A percentile compares a stretch with the other conserved stretches of the same genome.
phyloP scores from a whole-genome alignment of 2,329 filamentous ascomycete species.

The Aureobasidium melanogenum region DNA sequence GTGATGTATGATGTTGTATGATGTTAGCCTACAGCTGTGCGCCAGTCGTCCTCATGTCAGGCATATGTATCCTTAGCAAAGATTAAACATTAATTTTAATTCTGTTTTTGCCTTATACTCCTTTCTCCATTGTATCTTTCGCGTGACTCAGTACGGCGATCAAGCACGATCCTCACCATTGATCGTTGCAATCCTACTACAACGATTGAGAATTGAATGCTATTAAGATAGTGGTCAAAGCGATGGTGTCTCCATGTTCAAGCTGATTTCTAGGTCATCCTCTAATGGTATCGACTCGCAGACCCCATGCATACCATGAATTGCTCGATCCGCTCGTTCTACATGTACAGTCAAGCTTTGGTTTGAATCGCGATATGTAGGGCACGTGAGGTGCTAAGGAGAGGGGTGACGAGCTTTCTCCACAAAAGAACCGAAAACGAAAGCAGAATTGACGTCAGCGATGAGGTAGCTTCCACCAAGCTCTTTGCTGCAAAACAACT shows the following conservation, averaged over 20 bases:
- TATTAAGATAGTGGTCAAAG: no score
- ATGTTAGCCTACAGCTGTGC: not conserved
- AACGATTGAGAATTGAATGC: no score
- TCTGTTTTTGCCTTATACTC: not conserved
- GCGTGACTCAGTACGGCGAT: no score
- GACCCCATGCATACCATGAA: not conserved
- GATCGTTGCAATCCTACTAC: no score
- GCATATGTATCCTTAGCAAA: conserved; percentile 7
- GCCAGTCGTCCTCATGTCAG: not conserved
- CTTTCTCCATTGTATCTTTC: no score
- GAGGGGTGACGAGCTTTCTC: conserved; percentile 10
- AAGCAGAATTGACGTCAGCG: not conserved
- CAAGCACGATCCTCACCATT: no score
- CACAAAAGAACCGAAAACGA: not conserved
- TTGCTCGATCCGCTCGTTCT: not conserved
- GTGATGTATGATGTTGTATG: not conserved
- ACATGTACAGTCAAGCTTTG: not conserved
- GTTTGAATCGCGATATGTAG: not conserved
- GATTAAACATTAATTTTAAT: conserved; percentile 9
- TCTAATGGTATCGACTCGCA: no score
- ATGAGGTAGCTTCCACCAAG: conserved; percentile 5
- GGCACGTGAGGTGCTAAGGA: not conserved
- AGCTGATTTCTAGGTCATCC: no score
- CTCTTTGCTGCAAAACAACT: not conserved
- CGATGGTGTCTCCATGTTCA: no score